Percentiles rank a stretch among this genome's conserved stretches.
Evolutionary conservation across 768 basidiomycete species (phyloP).

Genomic region (Tulasnella sp.): DNA sequence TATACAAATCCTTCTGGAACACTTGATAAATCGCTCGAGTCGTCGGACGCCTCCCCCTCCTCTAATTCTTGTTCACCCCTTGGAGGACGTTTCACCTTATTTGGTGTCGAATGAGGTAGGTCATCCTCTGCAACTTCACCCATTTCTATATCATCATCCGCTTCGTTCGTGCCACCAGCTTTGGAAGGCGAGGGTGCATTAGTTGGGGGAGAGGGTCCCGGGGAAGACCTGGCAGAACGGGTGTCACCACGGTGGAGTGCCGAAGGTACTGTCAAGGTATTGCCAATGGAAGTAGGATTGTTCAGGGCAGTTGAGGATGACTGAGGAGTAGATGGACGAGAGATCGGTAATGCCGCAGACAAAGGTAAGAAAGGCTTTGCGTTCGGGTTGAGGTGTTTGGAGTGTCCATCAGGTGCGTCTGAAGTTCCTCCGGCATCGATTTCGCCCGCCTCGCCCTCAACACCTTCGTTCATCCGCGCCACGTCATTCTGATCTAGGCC

Average conservation of each 20-base stretch:
- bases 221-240: constrained; percentile 19
- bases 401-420: neutral
- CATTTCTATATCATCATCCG: constrained; percentile 71
- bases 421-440: neutral
- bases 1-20: too few relatives aligned
- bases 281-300: neutral
- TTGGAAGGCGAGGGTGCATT: too few relatives aligned
- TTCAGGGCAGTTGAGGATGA: neutral
- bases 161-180: too few relatives aligned
- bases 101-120: constrained; percentile 32
- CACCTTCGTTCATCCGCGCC: neutral
- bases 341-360: constrained; percentile 20
- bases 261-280: neutral
- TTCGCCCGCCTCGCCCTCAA: neutral
- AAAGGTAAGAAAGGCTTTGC: constrained; percentile 28
- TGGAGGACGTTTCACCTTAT: constrained; percentile 28
- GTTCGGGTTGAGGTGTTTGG: constrained; percentile 26
- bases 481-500: constrained; percentile 5
- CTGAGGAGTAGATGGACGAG: constrained; percentile 4
- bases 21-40: too few relatives aligned
- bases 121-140: constrained; percentile 63
- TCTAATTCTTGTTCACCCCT: constrained; percentile 68
- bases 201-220: constrained; percentile 17
- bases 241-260: neutral
- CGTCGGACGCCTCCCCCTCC: constrained; percentile 58